Base-by-base conservation (phyloP, 352 stramenopile species). In the Phytophthora fragariae region DNA sequence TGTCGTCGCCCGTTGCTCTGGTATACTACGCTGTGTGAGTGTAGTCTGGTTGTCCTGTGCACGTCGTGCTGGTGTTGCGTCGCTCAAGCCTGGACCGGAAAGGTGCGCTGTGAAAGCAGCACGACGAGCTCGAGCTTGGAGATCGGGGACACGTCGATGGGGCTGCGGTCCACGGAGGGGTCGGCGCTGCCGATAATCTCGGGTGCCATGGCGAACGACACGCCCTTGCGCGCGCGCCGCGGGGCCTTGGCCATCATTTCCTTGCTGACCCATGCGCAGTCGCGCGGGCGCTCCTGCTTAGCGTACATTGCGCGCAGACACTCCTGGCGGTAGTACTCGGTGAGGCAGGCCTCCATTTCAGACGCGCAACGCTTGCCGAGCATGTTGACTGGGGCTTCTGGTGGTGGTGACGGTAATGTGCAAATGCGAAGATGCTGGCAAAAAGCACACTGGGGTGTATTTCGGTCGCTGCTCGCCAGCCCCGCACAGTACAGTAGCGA, bases 301-400 rank as follows among this genome's bases (percentile, higher is more conserved):
- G 81, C 83, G 79, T 94, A 93, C 62, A 94, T 78, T 52, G 88
- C 78, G 58, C 85, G 85, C 53, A 94, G 81, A 57, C 88, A 94
- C 70, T 93, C 88, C 60, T 92, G 85, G 65, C 88, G 85, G 76
- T 94, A 94, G 79, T 89, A 94, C 77, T 94, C 88, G 37, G 88
- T 94, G 59, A 94, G 71, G 75, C 80, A 85, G 49, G 83, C 82
- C 77, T 94, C 87, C 73, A 90, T 90, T 65, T 94, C 79, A 44
- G 79, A 81, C 50, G 82, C 81, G 79, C 74, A 85, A 75, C 88
- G 85, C 75, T 94, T 94, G 81, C 85, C 84, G 29, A 93, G 70
- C 81, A 91, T 87, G 17, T 21, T 50, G 14, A 62, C 47, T 58
- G 47, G 68, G n/a, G 24, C 52, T 75, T 67, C 21, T 64, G 70